Evolutionary conservation across 345 rosid species (phyloP).

Genomic region (Camelina hispida): DNA sequence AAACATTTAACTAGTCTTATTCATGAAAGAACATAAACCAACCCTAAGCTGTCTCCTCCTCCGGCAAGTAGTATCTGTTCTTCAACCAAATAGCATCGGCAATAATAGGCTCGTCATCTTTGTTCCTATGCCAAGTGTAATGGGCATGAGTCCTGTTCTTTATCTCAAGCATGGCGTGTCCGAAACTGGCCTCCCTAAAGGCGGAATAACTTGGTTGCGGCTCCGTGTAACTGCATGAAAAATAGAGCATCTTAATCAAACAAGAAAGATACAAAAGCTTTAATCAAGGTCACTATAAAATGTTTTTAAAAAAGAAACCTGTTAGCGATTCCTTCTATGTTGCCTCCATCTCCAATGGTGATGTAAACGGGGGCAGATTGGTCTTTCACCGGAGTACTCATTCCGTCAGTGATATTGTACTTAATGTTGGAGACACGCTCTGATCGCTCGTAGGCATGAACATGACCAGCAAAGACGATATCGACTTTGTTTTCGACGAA

Average conservation of each 20-base stretch:
- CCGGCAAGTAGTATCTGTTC: constrained; percentile 47
- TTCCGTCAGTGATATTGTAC: constrained; percentile 59
- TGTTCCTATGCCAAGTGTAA: constrained; percentile 64
- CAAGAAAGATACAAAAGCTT: neutral
- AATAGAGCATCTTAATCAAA: neutral
- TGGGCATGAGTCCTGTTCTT: constrained; percentile 58
- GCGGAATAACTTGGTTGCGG: constrained; percentile 70
- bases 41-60: constrained; percentile 14
- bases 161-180: constrained; percentile 63
- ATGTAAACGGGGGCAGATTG: constrained; percentile 62
- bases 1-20: constrained; percentile 15
- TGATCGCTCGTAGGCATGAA: constrained; percentile 57
- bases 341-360: constrained; percentile 80
- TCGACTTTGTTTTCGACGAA: constrained; percentile 56
- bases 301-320: constrained; percentile 30
- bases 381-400: constrained; percentile 51
- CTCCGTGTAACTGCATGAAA: constrained; percentile 43
- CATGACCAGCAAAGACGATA: constrained; percentile 58
- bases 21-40: neutral
- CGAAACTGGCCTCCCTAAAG: constrained; percentile 64
- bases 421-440: constrained; percentile 58
- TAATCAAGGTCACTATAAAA: neutral
- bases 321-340: constrained; percentile 71
- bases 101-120: constrained; percentile 48
- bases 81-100: constrained; percentile 49